These are phyloP conservation scores for Venturia oleaginea DNA, from an alignment of 2,329 filamentous ascomycete genomes.

Conservation along the genomic window DNA sequence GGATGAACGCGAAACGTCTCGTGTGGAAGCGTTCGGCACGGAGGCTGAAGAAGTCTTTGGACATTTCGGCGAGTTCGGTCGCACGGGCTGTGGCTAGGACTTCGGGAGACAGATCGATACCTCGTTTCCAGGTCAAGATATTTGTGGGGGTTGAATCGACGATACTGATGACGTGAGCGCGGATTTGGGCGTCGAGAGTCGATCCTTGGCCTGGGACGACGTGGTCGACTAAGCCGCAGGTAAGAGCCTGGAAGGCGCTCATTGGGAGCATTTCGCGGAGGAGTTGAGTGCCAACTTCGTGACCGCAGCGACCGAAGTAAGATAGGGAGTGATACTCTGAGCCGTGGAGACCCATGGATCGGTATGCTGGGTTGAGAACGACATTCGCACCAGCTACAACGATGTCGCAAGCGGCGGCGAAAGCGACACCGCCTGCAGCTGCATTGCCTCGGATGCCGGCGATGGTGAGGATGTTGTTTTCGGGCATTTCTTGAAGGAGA, in stretches of 20 bases:
- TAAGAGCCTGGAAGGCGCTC: constrained; percentile 29
- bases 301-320: constrained; percentile 31
- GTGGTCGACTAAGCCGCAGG: constrained; percentile 32
- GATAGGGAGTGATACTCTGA: constrained; percentile 35
- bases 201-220: constrained; percentile 28
- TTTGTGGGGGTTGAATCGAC: constrained; percentile 15
- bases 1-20: constrained; percentile 32
- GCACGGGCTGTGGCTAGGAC: constrained; percentile 28
- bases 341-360: constrained; percentile 26
- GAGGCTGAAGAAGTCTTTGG: constrained; percentile 35
- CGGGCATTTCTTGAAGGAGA: constrained; percentile 31
- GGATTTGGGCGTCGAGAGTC: constrained; percentile 28
- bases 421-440: constrained; percentile 35
- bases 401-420: constrained; percentile 28
- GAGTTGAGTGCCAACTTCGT: constrained; percentile 23
- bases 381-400: constrained; percentile 32
- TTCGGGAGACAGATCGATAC: constrained; percentile 25
- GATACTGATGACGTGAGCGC: constrained; percentile 27
- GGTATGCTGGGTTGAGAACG: constrained; percentile 36
- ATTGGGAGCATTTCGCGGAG: constrained; percentile 32
- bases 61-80: constrained; percentile 33
- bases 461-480: constrained; percentile 28
- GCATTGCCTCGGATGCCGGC: constrained; percentile 34
- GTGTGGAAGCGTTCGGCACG: constrained; percentile 30
- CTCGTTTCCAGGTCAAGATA: constrained; percentile 26